Base-by-base conservation (phyloP, 2,329 filamentous ascomycete genomes). In the Akanthomyces uredinophilus region DNA sequence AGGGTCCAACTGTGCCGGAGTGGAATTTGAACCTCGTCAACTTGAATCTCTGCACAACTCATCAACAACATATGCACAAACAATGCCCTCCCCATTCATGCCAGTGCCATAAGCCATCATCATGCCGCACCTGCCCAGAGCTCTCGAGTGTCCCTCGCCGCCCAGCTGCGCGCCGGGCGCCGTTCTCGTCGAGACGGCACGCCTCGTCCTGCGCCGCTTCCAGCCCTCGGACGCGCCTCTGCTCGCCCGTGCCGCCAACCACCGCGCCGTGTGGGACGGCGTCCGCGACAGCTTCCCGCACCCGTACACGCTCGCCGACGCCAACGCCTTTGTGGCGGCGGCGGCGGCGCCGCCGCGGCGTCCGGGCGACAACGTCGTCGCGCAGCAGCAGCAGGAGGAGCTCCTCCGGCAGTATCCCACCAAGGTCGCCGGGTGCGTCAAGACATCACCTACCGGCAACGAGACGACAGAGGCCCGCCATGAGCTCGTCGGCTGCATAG, bases 221-320 rank as follows among this genome's bases (percentile, higher is more conserved):
- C 64, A 69, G 29, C 63, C 62, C 5, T 68, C 71, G 2, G 82
- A 84, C 65, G 77, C 75, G 5, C 64, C 68, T 4, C 64, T 69
- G 22, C 54, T 78, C 39, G 66, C 74, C 5, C 60, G 60, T 4
- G 72, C 70, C 1, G 78, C 71, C 61, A 74, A 82, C 70, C 72
- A 78, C 63, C 68, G 69, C 11, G 64, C 73, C 22, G 69, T 83
- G 4, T 66, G 70, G 1, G 64, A 60, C 13, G 73, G 70, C 66
- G 74, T 84, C 74, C 75, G 77, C 62, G 71, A 80, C 66, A 65
- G 70, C 46, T 83, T 82, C 62, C 79, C 80, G 3, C 67, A 65
- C 11, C 81, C 81, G 0, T 83, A 83, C 69, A 77, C 73, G 0
- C 65, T 76, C 10, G 69, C 71, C 8, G 69, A 75, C 54, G 77